Base-by-base conservation (phyloP, 176 grass and related monocot species). In the Dendrocalamus sinicus region DNA sequence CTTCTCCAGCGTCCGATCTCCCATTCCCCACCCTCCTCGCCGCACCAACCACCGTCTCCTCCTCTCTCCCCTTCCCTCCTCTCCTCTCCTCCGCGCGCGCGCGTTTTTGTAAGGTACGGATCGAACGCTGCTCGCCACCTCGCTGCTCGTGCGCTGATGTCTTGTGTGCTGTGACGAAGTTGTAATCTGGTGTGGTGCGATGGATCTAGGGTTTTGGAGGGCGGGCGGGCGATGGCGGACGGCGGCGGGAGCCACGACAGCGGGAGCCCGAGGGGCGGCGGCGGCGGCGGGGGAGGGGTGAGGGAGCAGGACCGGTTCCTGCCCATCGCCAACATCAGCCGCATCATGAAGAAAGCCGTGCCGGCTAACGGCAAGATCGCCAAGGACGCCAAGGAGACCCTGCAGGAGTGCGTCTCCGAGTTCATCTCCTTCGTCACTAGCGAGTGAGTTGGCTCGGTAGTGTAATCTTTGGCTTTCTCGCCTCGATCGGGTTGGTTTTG, bases 381-480 rank as follows among this genome's bases (percentile, higher is more conserved):
- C 47, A 99, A 99, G 82, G 97, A 99, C 88, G 94, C 94, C 45
- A 99, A 99, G 90, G 97, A 99, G 84, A 99, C 90, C 14, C 82
- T 96, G 19, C 97, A 99, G 90, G 97, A 99, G 94, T 99, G 97
- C 79, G 97, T 99, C 76, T 99, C 97, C 23, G 97, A 99, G 92
- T 99, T 99, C 77, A 99, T 99, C 24, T 96, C 94, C 82, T 99
- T 99, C 72, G 85, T 99, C 39, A 99, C 97, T 43, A 99, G 97
- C 97, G 97, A 99, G 97, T 99, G 48, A 92, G 95, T 91, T 22
- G 41, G 12, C 73, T 75, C 67, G 14, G 45, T 66, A 83, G 26
- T 76, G 44, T 83, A 28, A 12, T 78, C 20, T 60, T 37, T 83
- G 7, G 17, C 30, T 16, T 41, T 53, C 37, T 81, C 20, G n/a